A percentile compares a stretch with the other conserved stretches of the same genome.
Evolutionary conservation across 78 protist genomes (phyloP).

Genomic region (Dictyostelium purpureum): DNA sequence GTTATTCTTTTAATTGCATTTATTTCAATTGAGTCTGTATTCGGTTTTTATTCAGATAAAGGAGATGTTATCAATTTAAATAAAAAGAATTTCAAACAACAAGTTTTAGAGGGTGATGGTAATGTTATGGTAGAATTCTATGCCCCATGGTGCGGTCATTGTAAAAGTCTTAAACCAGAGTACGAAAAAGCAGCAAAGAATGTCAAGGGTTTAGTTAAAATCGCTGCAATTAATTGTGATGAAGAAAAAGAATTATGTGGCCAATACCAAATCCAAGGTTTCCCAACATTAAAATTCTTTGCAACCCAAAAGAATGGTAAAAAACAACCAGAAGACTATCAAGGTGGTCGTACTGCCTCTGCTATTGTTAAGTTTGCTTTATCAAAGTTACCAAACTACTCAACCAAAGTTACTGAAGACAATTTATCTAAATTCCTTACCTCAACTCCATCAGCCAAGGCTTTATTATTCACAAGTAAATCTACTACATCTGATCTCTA

Average conservation of each 20-base stretch:
- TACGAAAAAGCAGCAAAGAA: conserved; percentile 68
- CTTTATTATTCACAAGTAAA: conserved; percentile 65
- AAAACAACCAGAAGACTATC: conserved; percentile 71
- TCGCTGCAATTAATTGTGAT: conserved; percentile 85
- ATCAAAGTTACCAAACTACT: conserved; percentile 26
- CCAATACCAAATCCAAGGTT: conserved; percentile 65
- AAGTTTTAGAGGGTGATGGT: conserved; percentile 38
- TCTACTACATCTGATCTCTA: conserved; percentile 71
- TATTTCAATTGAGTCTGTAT: neutral
- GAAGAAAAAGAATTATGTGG: conserved; percentile 83
- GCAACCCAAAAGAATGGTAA: neutral
- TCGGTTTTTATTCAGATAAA: conserved; percentile 14
- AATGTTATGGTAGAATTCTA: conserved; percentile 83
- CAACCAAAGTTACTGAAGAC: conserved; percentile 13
- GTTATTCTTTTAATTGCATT: neutral
- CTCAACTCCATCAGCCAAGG: conserved; percentile 37
- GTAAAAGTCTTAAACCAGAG: conserved; percentile 76
- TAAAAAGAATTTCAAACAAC: conserved; percentile 39
- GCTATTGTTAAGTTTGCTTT: conserved; percentile 16
- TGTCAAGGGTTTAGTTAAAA: conserved; percentile 66
- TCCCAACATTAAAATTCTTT: conserved; percentile 84
- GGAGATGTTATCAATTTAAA: conserved; percentile 43
- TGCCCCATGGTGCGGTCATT: conserved; percentile 88
- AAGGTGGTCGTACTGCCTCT: conserved; percentile 53
- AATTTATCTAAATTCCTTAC: conserved; percentile 8